Evolutionary conservation across 2,329 filamentous ascomycete species (phyloP), one percentile per base, ranked within the genome.

Genomic region (Microdochium nivale): DNA sequence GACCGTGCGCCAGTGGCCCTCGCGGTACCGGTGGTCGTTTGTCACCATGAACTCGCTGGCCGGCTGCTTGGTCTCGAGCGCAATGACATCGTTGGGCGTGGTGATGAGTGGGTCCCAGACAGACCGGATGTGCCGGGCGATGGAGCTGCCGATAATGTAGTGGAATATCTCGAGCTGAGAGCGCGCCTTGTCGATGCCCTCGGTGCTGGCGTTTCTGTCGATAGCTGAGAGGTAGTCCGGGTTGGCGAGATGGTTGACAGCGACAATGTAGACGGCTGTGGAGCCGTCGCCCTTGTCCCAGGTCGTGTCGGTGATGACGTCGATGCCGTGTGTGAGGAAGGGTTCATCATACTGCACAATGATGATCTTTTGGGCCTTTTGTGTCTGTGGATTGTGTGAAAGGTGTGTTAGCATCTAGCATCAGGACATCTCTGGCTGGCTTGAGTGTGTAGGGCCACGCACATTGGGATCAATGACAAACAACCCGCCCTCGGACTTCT

Each of bases 301-400:
- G 16, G 16, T 23, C 13, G 71, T 73, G 54, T 83, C 78, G 2
- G 68, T 61, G n/a, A 81, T 70, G 7, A 85, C 69, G 53, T 81
- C 79, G 54, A 85, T 80, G 1, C 81, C 81, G 55, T 85, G 81
- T 0, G 81, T 81, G 5, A 77, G 59, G 49, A 84, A 82, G 0
- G 78, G 70, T 0, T 71, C 70, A 1, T 72, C 53, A 55, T 83
- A 84, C 50, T 75, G 72, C 7, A 74, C 65, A 16, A 83, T 71
- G 0, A 59, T 55, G 2, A 85, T 67, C 23, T 73, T 69, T 46
- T 65, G 69, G 1, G 71, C 70, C 48, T 67, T 69, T 57, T 73
- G 61, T 2, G 71, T 78, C 75, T 79, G 48, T 16, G 25, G 16
- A n/a, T n/a, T n/a, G n/a, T 11, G 13, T 8, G 24, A 16, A 27